Evolutionary conservation across 768 basidiomycete species (phyloP), one percentile per base, ranked within the genome.

Genomic region (Tricholoma sp.): DNA sequence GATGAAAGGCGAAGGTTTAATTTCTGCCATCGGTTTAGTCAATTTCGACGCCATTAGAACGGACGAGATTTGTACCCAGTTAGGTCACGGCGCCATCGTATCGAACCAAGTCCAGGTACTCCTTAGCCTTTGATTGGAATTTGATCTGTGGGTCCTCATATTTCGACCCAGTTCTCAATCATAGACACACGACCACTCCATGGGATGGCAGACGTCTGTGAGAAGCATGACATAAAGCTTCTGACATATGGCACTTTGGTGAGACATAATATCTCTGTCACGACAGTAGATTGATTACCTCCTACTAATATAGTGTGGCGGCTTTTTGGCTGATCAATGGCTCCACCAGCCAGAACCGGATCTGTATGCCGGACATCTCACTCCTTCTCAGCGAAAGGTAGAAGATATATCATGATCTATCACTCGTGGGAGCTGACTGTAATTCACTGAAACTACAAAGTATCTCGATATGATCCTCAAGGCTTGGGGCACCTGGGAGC

Each of bases 211-310:
- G 83, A 85, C 52, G 86, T 91, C 11, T 93, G 91, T 63, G 72
- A 81, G 66, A 82, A 81, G 61, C 87, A 93, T 63, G 74, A 76
- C 34, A 68, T 93, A 57, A 91, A 89, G 64, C 73, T 93, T 15
- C 70, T 93, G 32, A 89, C 91, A 37, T 93, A 93, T 60, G 91
- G 91, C 15, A 89, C 91, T 0, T 68, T 93, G 61, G 91, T 91
- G 55, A 24, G 24, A 4, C 24, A 24, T 24, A 24, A 24, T 24
- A 24, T 24, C 24, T 24, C 24, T 24, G 24, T 24, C 24, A 24
- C 24, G 24, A 24, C 24, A 1, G 4, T 24, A 24, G 24, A 24
- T 24, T 24, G 2, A 24, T 24, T 24, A 24, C 24, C 24, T 24
- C 24, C 24, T 24, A 4, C 24, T 58, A 47, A 63, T 13, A 13